Percentiles rank a stretch among this genome's conserved stretches.
Evolutionary conservation across 257 asterid species (phyloP).

Genomic region (Mitragyna speciosa): DNA sequence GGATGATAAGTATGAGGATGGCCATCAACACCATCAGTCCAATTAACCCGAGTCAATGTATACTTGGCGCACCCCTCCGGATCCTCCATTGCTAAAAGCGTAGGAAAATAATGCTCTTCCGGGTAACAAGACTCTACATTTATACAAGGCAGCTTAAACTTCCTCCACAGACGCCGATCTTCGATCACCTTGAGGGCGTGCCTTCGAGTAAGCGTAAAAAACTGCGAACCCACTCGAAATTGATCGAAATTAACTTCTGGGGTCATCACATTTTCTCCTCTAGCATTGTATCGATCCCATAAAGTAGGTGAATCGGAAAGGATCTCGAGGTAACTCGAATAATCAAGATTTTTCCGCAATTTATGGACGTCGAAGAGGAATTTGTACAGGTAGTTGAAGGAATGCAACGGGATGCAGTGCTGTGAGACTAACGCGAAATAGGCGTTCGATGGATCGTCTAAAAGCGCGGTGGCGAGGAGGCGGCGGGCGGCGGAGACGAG

Average conservation of each 20-base stretch:
- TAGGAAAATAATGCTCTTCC: conserved; percentile 93
- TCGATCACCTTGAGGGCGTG: conserved; percentile 73
- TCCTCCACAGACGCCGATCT: conserved; percentile 83
- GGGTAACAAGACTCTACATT: conserved; percentile 83
- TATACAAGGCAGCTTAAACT: conserved; percentile 69
- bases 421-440: conserved; percentile 64
- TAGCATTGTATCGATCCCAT: conserved; percentile 67
- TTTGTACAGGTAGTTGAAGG: conserved; percentile 52
- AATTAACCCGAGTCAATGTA: conserved; percentile 82
- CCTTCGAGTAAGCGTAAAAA: conserved; percentile 61
- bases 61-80: conserved; percentile 52
- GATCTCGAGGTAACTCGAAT: conserved; percentile 68
- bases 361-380: conserved; percentile 60
- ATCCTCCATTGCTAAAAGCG: conserved; percentile 76
- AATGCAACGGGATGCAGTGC: conserved; percentile 67
- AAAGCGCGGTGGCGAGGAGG: conserved; percentile 63
- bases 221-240: conserved; percentile 82
- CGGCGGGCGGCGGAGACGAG: conserved; percentile 72
- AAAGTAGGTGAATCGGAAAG: conserved; percentile 40
- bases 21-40: conserved; percentile 76
- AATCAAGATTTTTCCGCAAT: conserved; percentile 47
- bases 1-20: conserved; percentile 88
- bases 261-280: conserved; percentile 70
- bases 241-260: conserved; percentile 71
- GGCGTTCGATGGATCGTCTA: conserved; percentile 60